Evolutionary conservation across 495 filamentous ascomycete genomes (phyloP).

Genomic region (Hypoxylon trugodes): DNA sequence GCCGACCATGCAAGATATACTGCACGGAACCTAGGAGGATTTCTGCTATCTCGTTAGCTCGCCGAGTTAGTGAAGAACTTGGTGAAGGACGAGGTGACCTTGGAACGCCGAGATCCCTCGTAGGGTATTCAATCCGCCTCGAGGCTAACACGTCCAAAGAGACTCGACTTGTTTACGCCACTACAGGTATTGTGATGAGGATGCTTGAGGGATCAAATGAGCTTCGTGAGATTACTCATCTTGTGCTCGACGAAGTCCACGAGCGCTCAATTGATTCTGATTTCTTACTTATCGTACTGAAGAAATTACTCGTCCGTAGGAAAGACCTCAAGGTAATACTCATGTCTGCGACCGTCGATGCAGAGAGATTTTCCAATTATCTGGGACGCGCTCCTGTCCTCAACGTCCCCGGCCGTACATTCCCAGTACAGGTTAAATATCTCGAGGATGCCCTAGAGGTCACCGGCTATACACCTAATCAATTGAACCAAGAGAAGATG

Average conservation of each 20-base stretch:
- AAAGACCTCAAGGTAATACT: conserved; percentile 82
- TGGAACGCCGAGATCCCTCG: conserved; percentile 81
- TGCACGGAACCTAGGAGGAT: conserved; percentile 97
- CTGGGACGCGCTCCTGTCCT: conserved; percentile 83
- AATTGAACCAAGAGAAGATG: conserved; percentile 55
- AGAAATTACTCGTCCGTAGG: conserved; percentile 75
- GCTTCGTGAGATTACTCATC: conserved; percentile 86
- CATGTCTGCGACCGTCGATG: conserved; percentile 97
- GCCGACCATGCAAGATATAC: conserved; percentile 87
- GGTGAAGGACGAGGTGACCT: conserved; percentile 84
- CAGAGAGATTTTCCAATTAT: conserved; percentile 88
- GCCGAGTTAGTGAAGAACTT: conserved; percentile 91
- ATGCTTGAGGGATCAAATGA: conserved; percentile 92
- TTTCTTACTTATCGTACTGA: conserved; percentile 89
- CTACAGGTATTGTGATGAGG: conserved; percentile 89
- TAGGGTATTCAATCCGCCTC: conserved; percentile 92
- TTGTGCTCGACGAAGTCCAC: conserved; percentile 95
- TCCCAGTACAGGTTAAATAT: conserved; percentile 86
- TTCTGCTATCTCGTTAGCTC: conserved; percentile 91
- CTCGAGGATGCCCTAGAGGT: conserved; percentile 90
- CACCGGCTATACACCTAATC: conserved; percentile 73
- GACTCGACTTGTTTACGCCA: conserved; percentile 87
- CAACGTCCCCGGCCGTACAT: conserved; percentile 90
- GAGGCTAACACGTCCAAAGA: conserved; percentile 83
- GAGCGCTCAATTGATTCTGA: conserved; percentile 95